These are phyloP conservation scores for Piper betle DNA, from an alignment of 164 flowering plant genomes.

Conservation along the genomic window DNA sequence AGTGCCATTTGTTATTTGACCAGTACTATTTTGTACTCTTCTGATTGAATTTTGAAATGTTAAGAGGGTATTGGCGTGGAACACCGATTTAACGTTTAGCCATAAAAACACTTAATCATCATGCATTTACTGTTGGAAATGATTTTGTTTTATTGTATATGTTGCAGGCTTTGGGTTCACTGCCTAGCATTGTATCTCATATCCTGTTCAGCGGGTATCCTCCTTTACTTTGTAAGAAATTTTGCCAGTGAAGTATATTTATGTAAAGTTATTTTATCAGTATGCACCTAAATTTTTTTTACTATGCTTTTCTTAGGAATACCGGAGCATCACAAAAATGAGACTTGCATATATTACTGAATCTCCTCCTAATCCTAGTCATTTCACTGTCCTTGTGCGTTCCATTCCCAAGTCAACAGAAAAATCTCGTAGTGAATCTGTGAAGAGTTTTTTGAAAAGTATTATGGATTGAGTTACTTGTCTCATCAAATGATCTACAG, in stretches of 20 bases:
- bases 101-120: no score
- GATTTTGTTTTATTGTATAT: background rate
- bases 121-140: no score
- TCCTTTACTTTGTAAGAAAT: slow-evolving; percentile 79
- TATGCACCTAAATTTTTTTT: no score
- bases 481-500: slow-evolving; percentile 83
- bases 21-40: no score
- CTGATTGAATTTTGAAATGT: no score
- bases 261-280: no score
- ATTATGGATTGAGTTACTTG: slow-evolving; percentile 70
- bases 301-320: slow-evolving; percentile 34
- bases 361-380: slow-evolving; percentile 61
- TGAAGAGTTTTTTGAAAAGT: slow-evolving; percentile 54
- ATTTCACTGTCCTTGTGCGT: slow-evolving; percentile 84
- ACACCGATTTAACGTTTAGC: no score
- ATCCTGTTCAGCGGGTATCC: slow-evolving; percentile 58
- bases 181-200: slow-evolving; percentile 73
- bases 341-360: no score
- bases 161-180: slow-evolving; percentile 84
- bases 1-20: no score
- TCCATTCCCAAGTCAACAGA: slow-evolving; percentile 50
- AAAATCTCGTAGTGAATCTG: slow-evolving; percentile 51
- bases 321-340: slow-evolving; percentile 53
- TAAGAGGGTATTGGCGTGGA: no score
- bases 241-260: background rate